Base-by-base conservation (phyloP, 306 rosid species). In the Pterocarpus macrocarpus region DNA sequence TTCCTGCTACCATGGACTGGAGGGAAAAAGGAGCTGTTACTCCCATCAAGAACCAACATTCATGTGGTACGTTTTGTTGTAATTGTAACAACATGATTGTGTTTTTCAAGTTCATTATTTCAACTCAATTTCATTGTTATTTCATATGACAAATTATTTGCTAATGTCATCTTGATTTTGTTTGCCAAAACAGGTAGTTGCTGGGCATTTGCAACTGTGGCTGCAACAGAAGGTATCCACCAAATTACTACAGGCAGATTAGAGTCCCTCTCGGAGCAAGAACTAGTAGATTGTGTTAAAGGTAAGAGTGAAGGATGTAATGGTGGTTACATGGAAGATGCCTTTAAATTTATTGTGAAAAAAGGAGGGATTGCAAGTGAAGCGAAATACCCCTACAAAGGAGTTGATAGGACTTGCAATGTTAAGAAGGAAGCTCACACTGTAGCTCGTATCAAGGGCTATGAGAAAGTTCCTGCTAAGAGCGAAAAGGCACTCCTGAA, bases 281-380 rank as follows among this genome's bases (percentile, higher is more conserved):
- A 84, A 3, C 36, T 84, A 2, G 73, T 84, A 5, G 87, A 84
- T 22, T 84, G 84, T 79, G 87, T 30, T 5, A 67, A 38, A 57
- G 71, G 59, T 35, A 10, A 34, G 8, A 49, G 33, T 41, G 1
- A 50, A 1, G 84, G 81, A 38, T 84, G 87, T 16, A 5, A 12
- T 0, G 84, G 84, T 10, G 87, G 84, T 68, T 16, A 2, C 0
- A 5, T 36, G 53, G 81, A 84, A 50, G 67, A 61, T 41, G 81
- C 49, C 10, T 84, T 4, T 34, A 52, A 77, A 33, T 79, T 74
- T 41, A 84, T 79, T 1, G 32, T 47, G 0, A 39, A 66, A 49
- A 67, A 73, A 14, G 80, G 64, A 10, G 85, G 87, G 45, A 73
- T 83, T 6, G 3, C 80, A 0, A 83, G 30, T 22, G 87, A 83